A percentile compares a stretch with the other conserved stretches of the same genome.
Conservation (phyloP, 2,329 filamentous ascomycete species). For the Scleromitrula shiraiana region DNA sequence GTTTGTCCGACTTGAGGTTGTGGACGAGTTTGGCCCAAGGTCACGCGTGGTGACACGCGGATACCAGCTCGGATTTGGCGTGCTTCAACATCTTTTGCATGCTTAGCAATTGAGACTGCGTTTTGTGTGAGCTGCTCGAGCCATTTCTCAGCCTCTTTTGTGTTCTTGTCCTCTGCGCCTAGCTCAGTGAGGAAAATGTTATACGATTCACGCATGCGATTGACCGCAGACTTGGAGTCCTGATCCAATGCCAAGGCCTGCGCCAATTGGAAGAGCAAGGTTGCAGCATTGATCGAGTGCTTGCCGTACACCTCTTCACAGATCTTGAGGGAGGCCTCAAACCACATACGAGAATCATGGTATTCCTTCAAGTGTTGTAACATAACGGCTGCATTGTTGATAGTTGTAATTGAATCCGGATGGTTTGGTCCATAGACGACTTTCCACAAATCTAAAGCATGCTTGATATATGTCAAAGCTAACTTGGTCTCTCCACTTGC, state of each 20-base stretch:
- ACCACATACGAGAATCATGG: conserved; percentile 92
- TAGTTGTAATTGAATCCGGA: conserved; percentile 94
- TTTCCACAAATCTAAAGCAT: conserved; percentile 93
- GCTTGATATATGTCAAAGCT: conserved; percentile 82
- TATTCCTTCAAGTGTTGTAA: conserved; percentile 92
- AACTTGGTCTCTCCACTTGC: conserved; percentile 81
- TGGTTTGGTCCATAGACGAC: conserved; percentile 90
- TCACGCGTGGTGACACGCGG: conserved; percentile 54
- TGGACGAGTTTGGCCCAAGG: conserved; percentile 47
- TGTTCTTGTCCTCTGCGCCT: conserved; percentile 89
- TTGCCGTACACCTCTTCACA: conserved; percentile 87
- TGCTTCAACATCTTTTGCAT: conserved; percentile 77
- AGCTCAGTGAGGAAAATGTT: conserved; percentile 88
- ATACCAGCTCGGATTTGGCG: conserved; percentile 64
- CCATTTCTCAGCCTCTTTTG: conserved; percentile 96
- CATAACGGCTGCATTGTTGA: conserved; percentile 99
- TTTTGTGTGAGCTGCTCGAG: conserved; percentile 93
- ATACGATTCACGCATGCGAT: conserved; percentile 91
- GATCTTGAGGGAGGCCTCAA: conserved; percentile 82
- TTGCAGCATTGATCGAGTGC: conserved; percentile 86
- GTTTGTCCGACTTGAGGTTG: conserved; percentile 57
- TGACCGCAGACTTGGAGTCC: conserved; percentile 84
- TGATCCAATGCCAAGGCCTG: conserved; percentile 94
- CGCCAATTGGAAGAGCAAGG: conserved; percentile 91
- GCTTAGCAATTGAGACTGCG: conserved; percentile 88